Base-by-base conservation (phyloP, 495 filamentous ascomycete genomes). In the Daldinia loculata region DNA sequence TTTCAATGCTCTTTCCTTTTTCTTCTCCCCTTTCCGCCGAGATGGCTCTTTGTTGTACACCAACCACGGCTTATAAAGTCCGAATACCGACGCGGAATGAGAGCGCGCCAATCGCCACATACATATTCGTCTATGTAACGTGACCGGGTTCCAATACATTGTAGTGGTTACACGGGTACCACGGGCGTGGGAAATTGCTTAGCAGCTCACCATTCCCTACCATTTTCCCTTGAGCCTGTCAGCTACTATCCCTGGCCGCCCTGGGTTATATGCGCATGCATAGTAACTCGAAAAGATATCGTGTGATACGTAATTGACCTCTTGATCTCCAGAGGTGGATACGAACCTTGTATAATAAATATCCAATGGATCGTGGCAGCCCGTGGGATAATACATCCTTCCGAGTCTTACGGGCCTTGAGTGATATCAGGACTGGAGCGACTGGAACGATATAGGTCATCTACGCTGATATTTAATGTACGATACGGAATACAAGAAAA, bases 71-170 rank as follows among this genome's bases (percentile, higher is more conserved):
- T 51, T 38, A 55, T 72, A 67, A 67, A 62, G 55, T 61, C 70
- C 70, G 70, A 72, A 68, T 72, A 69, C 70, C 70, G 70, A 72
- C 63, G 65, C 70, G 56, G 70, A 63, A 48, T 26, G 38, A 56
- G 70, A 61, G 70, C 56, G 60, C 56, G 65, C 60, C n/a, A 43
- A 60, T 43, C 30, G 36, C 56, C 30, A 45, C 36, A n/a, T 45
- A 60, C 38, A 34, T 65, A 56, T 36, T 43, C 32, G 34, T 63
- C 36, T 58, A 53, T 55, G 56, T 70, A 60, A 56, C 59, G 38
- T 63, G 38, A 52, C 58, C 8, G 43, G 63, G 55, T 43, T 70
- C 43, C 19, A 48, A 48, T 48, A 48, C 27, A 53, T 53, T 53
- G 50, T 30, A 53, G 7, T 64, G 30, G 60, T 66, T 63, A 64